A percentile compares a stretch with the other conserved stretches of the same genome.
phyloP scores from a whole-genome alignment of 257 asterid species.

The Solanum chiquidenum region DNA sequence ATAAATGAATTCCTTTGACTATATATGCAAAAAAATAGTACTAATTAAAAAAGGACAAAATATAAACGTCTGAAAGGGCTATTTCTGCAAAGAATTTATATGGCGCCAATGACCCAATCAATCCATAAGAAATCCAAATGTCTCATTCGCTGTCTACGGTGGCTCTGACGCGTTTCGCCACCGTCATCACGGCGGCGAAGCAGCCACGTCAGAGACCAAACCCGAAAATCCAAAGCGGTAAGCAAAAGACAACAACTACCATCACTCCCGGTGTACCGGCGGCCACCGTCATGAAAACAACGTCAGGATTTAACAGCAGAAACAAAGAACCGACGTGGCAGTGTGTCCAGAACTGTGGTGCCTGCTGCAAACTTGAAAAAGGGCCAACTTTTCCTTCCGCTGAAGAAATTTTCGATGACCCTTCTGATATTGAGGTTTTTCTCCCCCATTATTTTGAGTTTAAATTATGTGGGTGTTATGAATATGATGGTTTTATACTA shows the following conservation, averaged over 20 bases:
- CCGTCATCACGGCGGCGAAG: constrained; percentile 23
- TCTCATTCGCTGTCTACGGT: constrained; percentile 9
- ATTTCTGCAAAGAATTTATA: not conserved
- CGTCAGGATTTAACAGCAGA: constrained; percentile 51
- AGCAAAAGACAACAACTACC: constrained; percentile 15
- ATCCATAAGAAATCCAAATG: constrained; percentile 13
- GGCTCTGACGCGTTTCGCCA: constrained; percentile 33
- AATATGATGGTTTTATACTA: not conserved
- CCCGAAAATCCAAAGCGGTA: constrained; percentile 4
- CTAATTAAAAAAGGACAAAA: not conserved
- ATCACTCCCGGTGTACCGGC: not conserved
- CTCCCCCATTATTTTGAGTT: not conserved
- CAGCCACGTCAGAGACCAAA: constrained; percentile 18
- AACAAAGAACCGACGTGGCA: constrained; percentile 71
- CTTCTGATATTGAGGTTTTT: constrained; percentile 68
- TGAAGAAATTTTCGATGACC: constrained; percentile 73
- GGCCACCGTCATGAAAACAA: not conserved
- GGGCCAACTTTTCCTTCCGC: constrained; percentile 76
- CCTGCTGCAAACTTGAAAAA: constrained; percentile 87
- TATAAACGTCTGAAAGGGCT: not conserved
- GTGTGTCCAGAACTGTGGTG: constrained; percentile 79
- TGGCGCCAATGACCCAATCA: not conserved
- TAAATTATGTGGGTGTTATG: not conserved
- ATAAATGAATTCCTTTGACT: not conserved
- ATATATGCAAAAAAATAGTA: not conserved